These are phyloP conservation scores for Penicillium sp. DNA, from an alignment of 2,329 filamentous ascomycete genomes.

Conservation along the genomic window DNA sequence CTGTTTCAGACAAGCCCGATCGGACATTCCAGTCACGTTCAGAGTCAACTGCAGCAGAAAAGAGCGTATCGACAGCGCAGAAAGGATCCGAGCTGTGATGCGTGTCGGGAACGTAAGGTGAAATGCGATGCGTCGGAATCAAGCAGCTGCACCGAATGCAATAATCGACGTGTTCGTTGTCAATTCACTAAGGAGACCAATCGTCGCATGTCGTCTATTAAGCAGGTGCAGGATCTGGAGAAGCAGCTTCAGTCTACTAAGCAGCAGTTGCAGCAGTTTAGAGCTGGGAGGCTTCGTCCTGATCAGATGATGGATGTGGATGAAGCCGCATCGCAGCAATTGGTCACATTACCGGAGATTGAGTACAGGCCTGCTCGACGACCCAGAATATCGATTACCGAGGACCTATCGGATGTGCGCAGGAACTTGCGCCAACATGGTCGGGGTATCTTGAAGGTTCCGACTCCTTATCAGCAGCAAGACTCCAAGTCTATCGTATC, in stretches of 20 bases:
- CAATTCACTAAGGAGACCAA: constrained; percentile 99
- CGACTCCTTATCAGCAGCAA: constrained; percentile 64
- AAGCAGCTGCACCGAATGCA: constrained; percentile 94
- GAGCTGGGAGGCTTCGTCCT: constrained; percentile 60
- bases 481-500: constrained; percentile 53
- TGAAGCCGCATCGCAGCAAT: constrained; percentile 42
- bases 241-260: constrained; percentile 81
- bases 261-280: constrained; percentile 74
- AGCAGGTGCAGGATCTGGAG: constrained; percentile 96
- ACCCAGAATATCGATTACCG: constrained; percentile 60
- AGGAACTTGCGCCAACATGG: constrained; percentile 71
- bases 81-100: constrained; percentile 97
- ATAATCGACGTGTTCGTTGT: constrained; percentile 92
- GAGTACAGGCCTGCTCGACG: constrained; percentile 66
- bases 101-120: constrained; percentile 80
- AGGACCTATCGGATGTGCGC: constrained; percentile 71
- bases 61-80: constrained; percentile 90
- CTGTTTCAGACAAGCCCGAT: constrained; percentile 42
- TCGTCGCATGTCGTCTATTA: constrained; percentile 97
- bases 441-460: constrained; percentile 76
- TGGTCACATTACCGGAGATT: constrained; percentile 63
- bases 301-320: constrained; percentile 49
- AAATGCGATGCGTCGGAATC: constrained; percentile 96
- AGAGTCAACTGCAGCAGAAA: constrained; percentile 72
- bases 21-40: constrained; percentile 56